Evolutionary conservation across 2,329 filamentous ascomycete species (phyloP).

Genomic region (Diaporthe sp.): DNA sequence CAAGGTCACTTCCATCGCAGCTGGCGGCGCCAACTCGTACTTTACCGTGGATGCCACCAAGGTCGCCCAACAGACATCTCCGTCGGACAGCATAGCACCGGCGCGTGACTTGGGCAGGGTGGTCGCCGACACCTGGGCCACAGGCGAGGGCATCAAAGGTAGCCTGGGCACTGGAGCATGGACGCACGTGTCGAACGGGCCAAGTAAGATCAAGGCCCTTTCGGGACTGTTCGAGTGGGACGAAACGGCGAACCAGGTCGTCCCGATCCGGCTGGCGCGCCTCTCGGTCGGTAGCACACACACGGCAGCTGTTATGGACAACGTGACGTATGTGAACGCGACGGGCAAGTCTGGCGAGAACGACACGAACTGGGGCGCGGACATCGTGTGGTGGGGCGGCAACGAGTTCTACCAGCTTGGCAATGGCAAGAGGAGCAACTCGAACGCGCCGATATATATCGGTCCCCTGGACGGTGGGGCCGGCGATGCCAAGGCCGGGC

Average conservation of each 20-base stretch:
- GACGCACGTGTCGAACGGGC: slow-evolving; percentile 85
- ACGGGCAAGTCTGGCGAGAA: slow-evolving; percentile 66
- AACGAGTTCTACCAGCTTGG: slow-evolving; percentile 96
- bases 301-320: slow-evolving; percentile 84
- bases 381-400: slow-evolving; percentile 93
- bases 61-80: slow-evolving; percentile 56
- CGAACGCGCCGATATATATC: slow-evolving; percentile 82
- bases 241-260: slow-evolving; percentile 74
- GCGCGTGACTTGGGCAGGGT: slow-evolving; percentile 64
- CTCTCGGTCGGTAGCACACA: slow-evolving; percentile 86
- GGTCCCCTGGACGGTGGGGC: slow-evolving; percentile 75
- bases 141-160: slow-evolving; percentile 87
- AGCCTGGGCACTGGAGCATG: slow-evolving; percentile 87
- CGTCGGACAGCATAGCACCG: slow-evolving; percentile 53
- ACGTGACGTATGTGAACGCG: slow-evolving; percentile 77
- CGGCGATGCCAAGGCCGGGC: slow-evolving; percentile 70
- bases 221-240: slow-evolving; percentile 90
- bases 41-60: slow-evolving; percentile 85
- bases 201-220: slow-evolving; percentile 84
- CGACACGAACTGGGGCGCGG: slow-evolving; percentile 88
- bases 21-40: slow-evolving; percentile 89
- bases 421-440: slow-evolving; percentile 88
- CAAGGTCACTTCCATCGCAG: slow-evolving; percentile 81
- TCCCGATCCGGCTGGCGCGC: slow-evolving; percentile 82
- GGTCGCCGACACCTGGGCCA: slow-evolving; percentile 86